Base-by-base conservation (phyloP, 148 eudicot species). In the Nepenthes mirabilis region DNA sequence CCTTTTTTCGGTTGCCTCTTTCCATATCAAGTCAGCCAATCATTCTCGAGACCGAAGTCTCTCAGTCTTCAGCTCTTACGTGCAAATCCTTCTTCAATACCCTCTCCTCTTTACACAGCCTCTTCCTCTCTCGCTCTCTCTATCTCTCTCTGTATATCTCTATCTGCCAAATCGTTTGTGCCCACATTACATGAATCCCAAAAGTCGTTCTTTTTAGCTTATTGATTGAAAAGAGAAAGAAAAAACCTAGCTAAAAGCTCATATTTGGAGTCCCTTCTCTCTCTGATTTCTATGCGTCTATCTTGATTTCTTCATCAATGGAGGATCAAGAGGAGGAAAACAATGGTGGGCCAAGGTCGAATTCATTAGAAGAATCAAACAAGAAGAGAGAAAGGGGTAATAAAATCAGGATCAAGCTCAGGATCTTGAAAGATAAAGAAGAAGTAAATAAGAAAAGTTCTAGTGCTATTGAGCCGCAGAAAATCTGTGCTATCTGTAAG, bases 401-500 rank as follows among this genome's bases (percentile, higher is more conserved):
- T 2, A 53, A 23, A 9, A 11, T 70, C 2, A 47, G 23, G 55
- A 47, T 47, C 51, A 55, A 65, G 62, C 50, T 65, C 53, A 65
- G 64, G 55, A 59, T 52, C 32, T 12, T 32, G 12, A 12, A 62
- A 37, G 37, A 64, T 45, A 36, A 65, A 57, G 69, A 10, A 9
- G 58, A 5, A 11, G 14, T 12, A 11, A 36, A 43, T 3, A 11
- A 12, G 4, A 12, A 9, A 14, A 45, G 61, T 11, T 5, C 55
- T 12, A 5, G 32, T 57, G 70, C 23, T 23, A 23, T 23, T 23
- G 23, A 23, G 23, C 23, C 23, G 33, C 32, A 52, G 32, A 52
- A 52, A 32, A 12, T 53, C 11, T 74, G 78, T 51, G 55, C 47
- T 32, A 11, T 45, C 13, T 74, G 74, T 47, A 34, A 58, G 11